Evolutionary conservation across 1,139 yeast species (phyloP), one percentile per base, ranked within the genome.

Genomic region (Blastobotrys proliferans): DNA sequence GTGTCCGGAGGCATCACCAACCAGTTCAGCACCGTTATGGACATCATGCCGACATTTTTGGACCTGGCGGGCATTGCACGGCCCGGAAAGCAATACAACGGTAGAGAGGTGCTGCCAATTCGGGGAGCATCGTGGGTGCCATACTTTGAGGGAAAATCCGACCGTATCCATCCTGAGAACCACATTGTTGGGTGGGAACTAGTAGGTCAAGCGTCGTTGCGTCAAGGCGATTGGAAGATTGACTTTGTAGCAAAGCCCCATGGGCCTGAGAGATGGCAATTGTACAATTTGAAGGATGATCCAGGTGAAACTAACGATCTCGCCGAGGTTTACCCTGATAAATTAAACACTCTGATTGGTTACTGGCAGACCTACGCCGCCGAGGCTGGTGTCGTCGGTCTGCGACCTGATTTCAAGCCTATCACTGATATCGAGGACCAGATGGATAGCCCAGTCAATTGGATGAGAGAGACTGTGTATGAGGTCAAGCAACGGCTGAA

Each of bases 101-200:
- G 71, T 3, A 58, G 76, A 13, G 45, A 60, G 20, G 74, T 74
- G 11, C 73, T 61, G 3, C 49, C 46, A 1, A 69, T 71, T 10
- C 63, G 66, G 47, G 79, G 79, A 1, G 60, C 58, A 36, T 69
- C 77, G 0, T 47, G 50, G 40, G 40, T 48, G 19, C 8, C 26
- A 17, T 30, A 37, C 21, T 18, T 37, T 3, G 10, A 22, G 6
- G 34, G 33, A 4, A 18, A 30, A n/a, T n/a, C 17, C 2, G 1
- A 80, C 79, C 29, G 30, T 8, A 34, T 72, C 33, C 77, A 73
- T 52, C 62, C 61, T 33, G 74, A 70, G 18, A 70, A 73, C 14
- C 66, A 70, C 0, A 74, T 73, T 4, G 70, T 73, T n/a, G 81
- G 81, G 0, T 75, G 81, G 81, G 81, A 76, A 49, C 57, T 76